Percentiles rank a stretch among this genome's conserved stretches.
These are phyloP conservation scores for Trichoderma pleuroti DNA, from an alignment of 2,329 filamentous ascomycete species.

Conservation along the genomic window DNA sequence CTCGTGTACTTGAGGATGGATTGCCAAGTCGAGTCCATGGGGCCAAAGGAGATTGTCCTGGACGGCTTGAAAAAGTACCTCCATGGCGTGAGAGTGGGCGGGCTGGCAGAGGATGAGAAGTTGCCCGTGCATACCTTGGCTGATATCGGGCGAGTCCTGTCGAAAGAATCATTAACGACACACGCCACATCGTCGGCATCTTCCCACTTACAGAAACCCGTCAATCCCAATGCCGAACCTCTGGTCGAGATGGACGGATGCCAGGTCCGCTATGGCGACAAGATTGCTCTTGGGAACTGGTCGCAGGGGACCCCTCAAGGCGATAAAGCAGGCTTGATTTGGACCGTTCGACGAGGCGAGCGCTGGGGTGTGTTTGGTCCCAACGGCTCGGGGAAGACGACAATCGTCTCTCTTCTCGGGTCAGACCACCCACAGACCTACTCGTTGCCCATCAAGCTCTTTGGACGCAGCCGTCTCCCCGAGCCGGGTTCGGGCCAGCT, in stretches of 20 bases:
- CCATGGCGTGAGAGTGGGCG: slow-evolving; percentile 43
- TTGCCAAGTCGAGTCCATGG: slow-evolving; percentile 63
- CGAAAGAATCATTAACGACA: slow-evolving; percentile 21
- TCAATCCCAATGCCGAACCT: slow-evolving; percentile 53
- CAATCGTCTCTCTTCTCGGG: slow-evolving; percentile 83
- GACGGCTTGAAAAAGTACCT: slow-evolving; percentile 49
- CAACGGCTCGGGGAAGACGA: slow-evolving; percentile 95
- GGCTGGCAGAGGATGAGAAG: slow-evolving; percentile 43
- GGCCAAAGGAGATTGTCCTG: slow-evolving; percentile 61
- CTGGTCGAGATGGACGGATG: slow-evolving; percentile 87
- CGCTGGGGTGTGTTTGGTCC: slow-evolving; percentile 91
- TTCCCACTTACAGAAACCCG: slow-evolving; percentile 24
- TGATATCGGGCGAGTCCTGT: slow-evolving; percentile 48
- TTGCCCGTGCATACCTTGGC: slow-evolving; percentile 47
- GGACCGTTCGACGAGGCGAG: slow-evolving; percentile 78
- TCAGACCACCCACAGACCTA: slow-evolving; percentile 97
- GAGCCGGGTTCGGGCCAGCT: slow-evolving; percentile 60
- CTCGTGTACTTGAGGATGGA: slow-evolving; percentile 67
- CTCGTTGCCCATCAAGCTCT: slow-evolving; percentile 79
- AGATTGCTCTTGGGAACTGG: slow-evolving; percentile 79
- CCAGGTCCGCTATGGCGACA: slow-evolving; percentile 73
- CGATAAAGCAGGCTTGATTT: slow-evolving; percentile 63
- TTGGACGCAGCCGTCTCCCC: slow-evolving; percentile 77
- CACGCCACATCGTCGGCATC: slow-evolving; percentile 6
- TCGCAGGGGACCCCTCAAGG: slow-evolving; percentile 52